These are phyloP conservation scores for Ustilago shanxiensis DNA, from an alignment of 1,284 basidiomycete genomes.

Conservation along the genomic window DNA sequence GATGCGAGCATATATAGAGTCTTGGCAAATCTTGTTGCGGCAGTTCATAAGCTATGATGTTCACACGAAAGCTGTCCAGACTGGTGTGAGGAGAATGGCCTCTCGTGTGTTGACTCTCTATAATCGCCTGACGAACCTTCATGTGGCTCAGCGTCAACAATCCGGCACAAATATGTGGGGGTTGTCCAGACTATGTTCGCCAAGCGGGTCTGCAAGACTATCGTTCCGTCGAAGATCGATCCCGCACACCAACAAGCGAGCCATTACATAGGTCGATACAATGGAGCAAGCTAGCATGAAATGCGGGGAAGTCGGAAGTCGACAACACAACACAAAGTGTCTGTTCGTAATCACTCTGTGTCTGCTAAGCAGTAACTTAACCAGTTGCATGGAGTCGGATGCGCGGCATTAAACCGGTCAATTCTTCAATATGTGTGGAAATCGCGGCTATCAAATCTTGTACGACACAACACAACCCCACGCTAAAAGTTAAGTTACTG, in stretches of 20 bases:
- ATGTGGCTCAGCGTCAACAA: too few species aligned
- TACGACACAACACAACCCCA: too few species aligned
- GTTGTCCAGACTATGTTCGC: too few species aligned
- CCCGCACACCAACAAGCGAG: too few species aligned
- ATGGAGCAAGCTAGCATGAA: neutral
- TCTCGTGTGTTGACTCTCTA: neutral
- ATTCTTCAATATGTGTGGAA: neutral
- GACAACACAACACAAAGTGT: constrained; percentile 9
- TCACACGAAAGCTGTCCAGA: neutral
- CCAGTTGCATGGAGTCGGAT: neutral
- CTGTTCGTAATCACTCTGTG: constrained; percentile 15
- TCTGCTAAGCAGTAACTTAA: too few species aligned
- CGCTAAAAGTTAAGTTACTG: too few species aligned
- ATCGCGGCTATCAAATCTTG: constrained; percentile 10
- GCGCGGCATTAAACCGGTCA: constrained; percentile 2
- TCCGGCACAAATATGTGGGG: too few species aligned
- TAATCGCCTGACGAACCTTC: neutral
- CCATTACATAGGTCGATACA: too few species aligned
- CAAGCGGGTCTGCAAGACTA: neutral
- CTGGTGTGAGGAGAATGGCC: too few species aligned
- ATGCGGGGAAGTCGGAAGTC: constrained; percentile 5
- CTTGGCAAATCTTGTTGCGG: neutral
- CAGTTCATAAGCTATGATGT: neutral
- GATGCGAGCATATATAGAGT: too few species aligned
- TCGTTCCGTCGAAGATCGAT: neutral